A percentile compares a stretch with the other conserved stretches of the same genome.
phyloP scores from a whole-genome alignment of 2,329 filamentous ascomycete species.

The Diplodia sapinea region DNA sequence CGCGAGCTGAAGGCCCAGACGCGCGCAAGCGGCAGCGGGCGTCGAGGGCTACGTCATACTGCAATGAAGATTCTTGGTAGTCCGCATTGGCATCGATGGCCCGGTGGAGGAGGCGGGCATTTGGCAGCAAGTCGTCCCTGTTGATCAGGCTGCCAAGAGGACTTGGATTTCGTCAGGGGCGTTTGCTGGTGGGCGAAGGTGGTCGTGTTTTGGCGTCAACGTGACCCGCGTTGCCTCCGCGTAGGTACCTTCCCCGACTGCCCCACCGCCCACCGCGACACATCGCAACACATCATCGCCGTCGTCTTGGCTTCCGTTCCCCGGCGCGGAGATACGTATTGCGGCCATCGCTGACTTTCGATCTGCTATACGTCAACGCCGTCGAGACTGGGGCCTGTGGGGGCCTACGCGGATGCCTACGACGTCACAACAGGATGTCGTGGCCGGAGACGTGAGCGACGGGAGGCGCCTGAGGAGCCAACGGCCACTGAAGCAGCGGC shows the following conservation, averaged over 20 bases:
- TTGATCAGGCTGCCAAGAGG: background rate
- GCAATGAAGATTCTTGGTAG: background rate
- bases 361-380: background rate
- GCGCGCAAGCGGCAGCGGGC: background rate
- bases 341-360: background rate
- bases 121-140: background rate
- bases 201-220: background rate
- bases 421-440: background rate
- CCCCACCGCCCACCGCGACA: background rate
- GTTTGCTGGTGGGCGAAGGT: background rate
- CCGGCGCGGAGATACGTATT: background rate
- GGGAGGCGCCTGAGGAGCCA: background rate
- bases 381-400: background rate
- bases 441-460: background rate
- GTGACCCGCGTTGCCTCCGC: background rate
- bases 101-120: background rate
- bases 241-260: background rate
- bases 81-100: background rate
- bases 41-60: conserved; percentile 14
- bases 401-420: no score
- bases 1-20: conserved; percentile 14
- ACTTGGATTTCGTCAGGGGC: background rate
- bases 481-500: background rate
- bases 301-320: no score
- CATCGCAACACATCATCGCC: no score